Evolutionary conservation across 2,329 filamentous ascomycete genomes (phyloP).

Genomic region (Drechslera avenae): DNA sequence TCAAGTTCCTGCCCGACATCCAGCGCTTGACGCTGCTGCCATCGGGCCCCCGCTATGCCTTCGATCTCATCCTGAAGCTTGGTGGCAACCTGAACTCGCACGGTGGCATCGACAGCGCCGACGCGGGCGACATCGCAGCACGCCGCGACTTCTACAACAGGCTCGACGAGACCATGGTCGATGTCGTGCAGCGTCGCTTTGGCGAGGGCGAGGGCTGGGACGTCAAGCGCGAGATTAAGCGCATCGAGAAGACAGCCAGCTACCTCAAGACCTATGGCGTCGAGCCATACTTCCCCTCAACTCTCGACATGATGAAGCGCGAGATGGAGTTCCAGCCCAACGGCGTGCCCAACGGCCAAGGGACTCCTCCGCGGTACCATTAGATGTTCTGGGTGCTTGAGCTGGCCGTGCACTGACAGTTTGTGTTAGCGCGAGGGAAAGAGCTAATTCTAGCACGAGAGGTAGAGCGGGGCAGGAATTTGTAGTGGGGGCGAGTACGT

Average conservation of each 20-base stretch:
- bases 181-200: slow-evolving; percentile 58
- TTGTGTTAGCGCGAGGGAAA: neutral
- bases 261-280: slow-evolving; percentile 59
- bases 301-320: slow-evolving; percentile 56
- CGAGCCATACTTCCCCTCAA: slow-evolving; percentile 59
- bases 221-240: slow-evolving; percentile 59
- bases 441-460: neutral
- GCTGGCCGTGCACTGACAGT: slow-evolving; percentile 18
- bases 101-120: slow-evolving; percentile 57
- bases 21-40: slow-evolving; percentile 56
- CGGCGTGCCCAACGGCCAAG: slow-evolving; percentile 32
- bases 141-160: slow-evolving; percentile 57
- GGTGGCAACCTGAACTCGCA: slow-evolving; percentile 62
- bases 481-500: too few relatives aligned
- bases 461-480: too few relatives aligned
- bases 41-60: slow-evolving; percentile 56
- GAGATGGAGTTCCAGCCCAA: slow-evolving; percentile 45
- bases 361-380: slow-evolving; percentile 46
- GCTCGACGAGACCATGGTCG: slow-evolving; percentile 58
- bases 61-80: slow-evolving; percentile 61
- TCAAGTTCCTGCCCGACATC: slow-evolving; percentile 61
- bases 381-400: slow-evolving; percentile 26
- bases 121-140: slow-evolving; percentile 55
- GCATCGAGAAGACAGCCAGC: slow-evolving; percentile 60
- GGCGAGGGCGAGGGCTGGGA: slow-evolving; percentile 59